A percentile compares a stretch with the other conserved stretches of the same genome.
phyloP scores from a whole-genome alignment of 73 alveolate species.

The Blepharisma stoltei region DNA sequence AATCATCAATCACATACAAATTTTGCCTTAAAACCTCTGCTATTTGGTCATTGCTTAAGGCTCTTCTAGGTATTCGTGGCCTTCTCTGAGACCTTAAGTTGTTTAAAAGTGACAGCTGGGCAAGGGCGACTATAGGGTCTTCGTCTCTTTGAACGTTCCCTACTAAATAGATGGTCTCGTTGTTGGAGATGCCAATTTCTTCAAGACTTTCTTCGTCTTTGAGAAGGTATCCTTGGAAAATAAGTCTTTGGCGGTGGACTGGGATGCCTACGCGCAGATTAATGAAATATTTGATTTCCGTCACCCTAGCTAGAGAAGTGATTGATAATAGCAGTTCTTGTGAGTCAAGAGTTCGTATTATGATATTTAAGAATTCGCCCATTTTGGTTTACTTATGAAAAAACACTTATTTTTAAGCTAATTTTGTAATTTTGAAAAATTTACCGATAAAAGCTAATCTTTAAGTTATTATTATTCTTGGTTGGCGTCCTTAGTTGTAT shows the following conservation, averaged over 20 bases:
- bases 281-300: too few species aligned
- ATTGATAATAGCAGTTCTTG: too few species aligned
- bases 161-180: conserved; percentile 69
- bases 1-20: background rate
- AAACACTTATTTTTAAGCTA: too few species aligned
- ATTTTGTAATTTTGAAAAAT: too few species aligned
- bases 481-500: too few species aligned
- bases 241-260: conserved; percentile 67
- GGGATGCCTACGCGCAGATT: conserved; percentile 58
- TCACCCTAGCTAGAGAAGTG: too few species aligned
- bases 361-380: too few species aligned
- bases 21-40: conserved; percentile 51
- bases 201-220: conserved; percentile 65
- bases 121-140: background rate
- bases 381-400: too few species aligned
- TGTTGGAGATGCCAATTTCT: conserved; percentile 59
- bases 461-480: too few species aligned
- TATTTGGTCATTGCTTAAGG: conserved; percentile 37
- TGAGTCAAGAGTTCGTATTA: too few species aligned
- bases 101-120: conserved; percentile 22
- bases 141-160: conserved; percentile 53
- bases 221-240: conserved; percentile 77
- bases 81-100: conserved; percentile 45
- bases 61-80: conserved; percentile 45
- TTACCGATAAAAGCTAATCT: too few species aligned